Evolutionary conservation across 1,284 basidiomycete species (phyloP).

Genomic region (Laetiporus sulphureus): DNA sequence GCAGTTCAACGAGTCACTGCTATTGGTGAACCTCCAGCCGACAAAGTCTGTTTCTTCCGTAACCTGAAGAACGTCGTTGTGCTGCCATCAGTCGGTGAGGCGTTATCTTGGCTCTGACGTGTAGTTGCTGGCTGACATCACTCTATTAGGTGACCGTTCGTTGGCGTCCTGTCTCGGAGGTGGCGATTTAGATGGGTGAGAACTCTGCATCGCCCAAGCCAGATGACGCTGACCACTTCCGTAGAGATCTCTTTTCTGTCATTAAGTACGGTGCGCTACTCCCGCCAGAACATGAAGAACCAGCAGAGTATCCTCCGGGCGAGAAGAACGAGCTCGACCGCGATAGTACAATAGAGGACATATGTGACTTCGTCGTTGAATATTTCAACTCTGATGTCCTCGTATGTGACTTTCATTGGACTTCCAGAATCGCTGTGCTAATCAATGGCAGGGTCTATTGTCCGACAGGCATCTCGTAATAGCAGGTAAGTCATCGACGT

Average conservation of each 20-base stretch:
- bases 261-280: constrained; percentile 39
- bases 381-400: constrained; percentile 77
- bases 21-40: constrained; percentile 60
- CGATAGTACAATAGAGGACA: constrained; percentile 62
- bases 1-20: constrained; percentile 65
- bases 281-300: constrained; percentile 38
- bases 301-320: constrained; percentile 48
- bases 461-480: constrained; percentile 68
- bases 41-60: constrained; percentile 50
- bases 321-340: constrained; percentile 27
- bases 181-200: constrained; percentile 71
- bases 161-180: constrained; percentile 64
- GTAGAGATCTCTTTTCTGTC: constrained; percentile 31
- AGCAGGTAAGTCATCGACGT: constrained; percentile 42
- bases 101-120: neutral
- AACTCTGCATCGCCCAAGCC: constrained; percentile 8
- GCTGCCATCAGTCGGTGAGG: constrained; percentile 56
- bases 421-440: too few relatives aligned
- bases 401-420: constrained; percentile 31
- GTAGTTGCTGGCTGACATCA: neutral
- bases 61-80: constrained; percentile 69
- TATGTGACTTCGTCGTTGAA: constrained; percentile 77
- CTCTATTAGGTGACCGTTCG: constrained; percentile 45
- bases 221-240: neutral
- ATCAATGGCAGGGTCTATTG: constrained; percentile 47